Evolutionary conservation across 1,139 yeast genomes (phyloP).

Genomic region (Kodamaea arcana): DNA sequence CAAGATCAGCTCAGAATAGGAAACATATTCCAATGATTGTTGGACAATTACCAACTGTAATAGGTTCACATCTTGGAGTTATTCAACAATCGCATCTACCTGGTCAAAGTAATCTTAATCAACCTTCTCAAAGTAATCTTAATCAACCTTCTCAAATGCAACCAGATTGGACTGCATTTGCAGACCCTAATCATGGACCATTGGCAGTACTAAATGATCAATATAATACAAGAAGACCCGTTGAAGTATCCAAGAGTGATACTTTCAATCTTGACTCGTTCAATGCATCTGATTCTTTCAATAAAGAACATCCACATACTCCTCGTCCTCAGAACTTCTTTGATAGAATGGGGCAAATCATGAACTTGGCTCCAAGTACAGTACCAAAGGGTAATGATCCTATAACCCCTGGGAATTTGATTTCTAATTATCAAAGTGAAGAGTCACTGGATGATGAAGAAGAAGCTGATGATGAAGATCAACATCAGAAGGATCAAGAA

Average conservation of each 20-base stretch:
- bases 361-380: slow-evolving; percentile 16
- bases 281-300: too few species aligned
- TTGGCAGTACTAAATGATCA: slow-evolving; percentile 28
- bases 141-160: neutral
- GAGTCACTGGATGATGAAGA: slow-evolving; percentile 23
- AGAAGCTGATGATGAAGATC: slow-evolving; percentile 5
- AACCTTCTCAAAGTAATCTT: neutral
- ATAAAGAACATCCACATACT: neutral
- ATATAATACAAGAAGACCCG: slow-evolving; percentile 26
- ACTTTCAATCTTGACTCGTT: neutral
- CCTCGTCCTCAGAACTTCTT: neutral
- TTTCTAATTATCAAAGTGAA: slow-evolving; percentile 23
- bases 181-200: slow-evolving; percentile 22
- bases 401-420: slow-evolving; percentile 5
- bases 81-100: neutral
- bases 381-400: slow-evolving; percentile 11
- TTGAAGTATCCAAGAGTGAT: slow-evolving; percentile 1
- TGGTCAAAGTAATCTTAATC: neutral
- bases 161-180: neutral
- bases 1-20: slow-evolving; percentile 4
- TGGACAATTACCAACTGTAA: slow-evolving; percentile 5
- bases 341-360: slow-evolving; percentile 3
- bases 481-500: slow-evolving; percentile 1
- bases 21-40: slow-evolving; percentile 20
- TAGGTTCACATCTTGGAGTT: neutral